Evolutionary conservation across 768 basidiomycete species (phyloP), one percentile per base, ranked within the genome.

Genomic region (Tremella fuciformis): DNA sequence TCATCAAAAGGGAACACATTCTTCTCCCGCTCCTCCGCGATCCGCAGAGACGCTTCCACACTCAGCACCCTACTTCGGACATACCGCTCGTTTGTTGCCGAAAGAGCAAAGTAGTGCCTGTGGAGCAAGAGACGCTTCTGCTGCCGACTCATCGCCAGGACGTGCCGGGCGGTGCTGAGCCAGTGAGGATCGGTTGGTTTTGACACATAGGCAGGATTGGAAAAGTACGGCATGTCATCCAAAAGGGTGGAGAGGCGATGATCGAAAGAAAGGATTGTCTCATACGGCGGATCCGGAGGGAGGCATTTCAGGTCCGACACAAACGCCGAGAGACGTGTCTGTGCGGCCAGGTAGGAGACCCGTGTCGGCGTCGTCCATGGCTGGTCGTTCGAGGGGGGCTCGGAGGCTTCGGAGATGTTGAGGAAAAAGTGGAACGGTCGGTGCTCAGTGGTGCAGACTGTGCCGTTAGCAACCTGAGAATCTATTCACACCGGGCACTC

Each of bases 131-230:
- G 42, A 4, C 42, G 42, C 16, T 46, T 46, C 16, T 46, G 42
- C 42, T 46, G 42, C 22, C 42, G n/a, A 46, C 42, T 46, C 42
- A 46, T 46, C n/a, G 42, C 42, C n/a, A 46, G 42, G n/a, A 46
- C 42, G 15, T 46, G 42, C 42, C 42, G 42, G 15, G 42, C 42
- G 6, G 29, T 34, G 6, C 29, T 11, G 29, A 34, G 29, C 29
- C 29, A 34, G 11, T 34, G 29, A 34, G 29, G 42, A 46, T 46
- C n/a, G 22, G n/a, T 18, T 4, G 42, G 42, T 15, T 46, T n/a
- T 8, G 22, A 46, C 4, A 18, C 22, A 15, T 46, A 46, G 8
- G n/a, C 15, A n/a, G 42, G 42, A 18, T 15, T 22, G 42, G 22
- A 34, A 34, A 34, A 46, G 22, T 46, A 46, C 42, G 42, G 42